phyloP scores from a whole-genome alignment of 2,329 filamentous ascomycete genomes.

The Parastagonospora nodorum region DNA sequence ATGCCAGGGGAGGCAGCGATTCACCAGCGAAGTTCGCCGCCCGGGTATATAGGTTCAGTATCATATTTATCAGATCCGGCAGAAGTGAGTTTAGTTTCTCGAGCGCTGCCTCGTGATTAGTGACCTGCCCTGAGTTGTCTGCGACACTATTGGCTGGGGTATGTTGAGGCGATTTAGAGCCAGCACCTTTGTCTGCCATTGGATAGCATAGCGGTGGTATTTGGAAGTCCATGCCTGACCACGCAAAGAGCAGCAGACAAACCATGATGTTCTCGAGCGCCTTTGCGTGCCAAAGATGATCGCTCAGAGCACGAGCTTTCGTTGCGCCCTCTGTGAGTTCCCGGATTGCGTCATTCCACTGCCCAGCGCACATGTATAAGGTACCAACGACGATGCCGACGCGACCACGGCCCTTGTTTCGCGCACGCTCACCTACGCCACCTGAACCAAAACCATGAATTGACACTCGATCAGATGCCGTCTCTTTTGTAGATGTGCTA shows the following conservation, averaged over 20 bases:
- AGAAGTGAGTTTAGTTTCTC: constrained; percentile 63
- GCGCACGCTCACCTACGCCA: constrained; percentile 75
- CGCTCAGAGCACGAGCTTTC: constrained; percentile 77
- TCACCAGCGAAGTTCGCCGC: constrained; percentile 68
- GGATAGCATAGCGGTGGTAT: constrained; percentile 61
- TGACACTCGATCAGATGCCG: constrained; percentile 65
- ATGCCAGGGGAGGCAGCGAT: constrained; percentile 70
- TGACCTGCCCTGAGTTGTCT: constrained; percentile 49
- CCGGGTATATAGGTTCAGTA: constrained; percentile 73
- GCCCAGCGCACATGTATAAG: constrained; percentile 84
- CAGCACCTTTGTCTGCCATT: constrained; percentile 53
- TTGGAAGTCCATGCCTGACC: constrained; percentile 82
- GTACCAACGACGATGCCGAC: constrained; percentile 80
- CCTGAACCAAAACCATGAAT: constrained; percentile 67
- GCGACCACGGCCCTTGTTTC: constrained; percentile 80
- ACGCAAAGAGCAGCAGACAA: constrained; percentile 81
- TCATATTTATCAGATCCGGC: constrained; percentile 76
- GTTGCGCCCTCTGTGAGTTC: constrained; percentile 81
- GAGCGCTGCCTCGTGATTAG: constrained; percentile 45
- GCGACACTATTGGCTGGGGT: constrained; percentile 46
- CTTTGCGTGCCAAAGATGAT: constrained; percentile 98
- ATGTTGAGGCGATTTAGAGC: constrained; percentile 50
- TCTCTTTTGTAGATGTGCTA: constrained; percentile 57
- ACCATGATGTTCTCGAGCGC: constrained; percentile 86
- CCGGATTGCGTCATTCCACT: constrained; percentile 86